Evolutionary conservation across 148 eudicot genomes (phyloP), one percentile per base, ranked within the genome.

Genomic region (Dianthus caryophyllus): DNA sequence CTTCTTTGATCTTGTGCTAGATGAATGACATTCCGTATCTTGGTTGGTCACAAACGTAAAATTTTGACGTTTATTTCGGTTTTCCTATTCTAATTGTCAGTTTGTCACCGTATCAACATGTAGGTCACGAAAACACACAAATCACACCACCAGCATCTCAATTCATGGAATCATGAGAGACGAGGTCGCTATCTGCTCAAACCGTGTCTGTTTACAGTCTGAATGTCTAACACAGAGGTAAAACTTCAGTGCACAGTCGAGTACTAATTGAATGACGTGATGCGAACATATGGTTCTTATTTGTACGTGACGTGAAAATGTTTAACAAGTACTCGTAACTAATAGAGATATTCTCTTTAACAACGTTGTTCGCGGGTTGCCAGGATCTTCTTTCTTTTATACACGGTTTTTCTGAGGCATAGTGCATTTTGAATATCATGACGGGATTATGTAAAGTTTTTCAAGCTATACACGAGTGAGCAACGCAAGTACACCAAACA

Each of bases 91-190:
- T 49, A n/a, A 44, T 17, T 24, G 54, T 36, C 61, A 73, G 6
- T 9, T 39, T 48, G 18, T 17, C 9, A 36, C 48, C 13, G 38
- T 13, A 17, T 18, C 7, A 14, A 20, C 41, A 41, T 51, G 22
- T 82, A 91, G 97, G 88, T 77, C 71, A 74, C 16, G 83, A 69
- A 61, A 84, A 74, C 82, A 88, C 97, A 4, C 80, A 77, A 59
- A 84, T 79, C 67, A 83, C 72, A 47, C 88, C 92, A 30, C 97
- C 97, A 49, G 61, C 84, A 27, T 65, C 76, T 54, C 96, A 91
- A 67, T 79, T 77, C 79, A 91, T 91, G 91, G 97, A 91, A 77
- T 77, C 80, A 64, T 85, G 75, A 81, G 63, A 33, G 6, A 43
- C 9, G 5, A n/a, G 20, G 0, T 67, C 25, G 22, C 1, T 15